Evolutionary conservation across 306 rosid genomes (phyloP).

Genomic region (Sphenostylis stenocarpa): DNA sequence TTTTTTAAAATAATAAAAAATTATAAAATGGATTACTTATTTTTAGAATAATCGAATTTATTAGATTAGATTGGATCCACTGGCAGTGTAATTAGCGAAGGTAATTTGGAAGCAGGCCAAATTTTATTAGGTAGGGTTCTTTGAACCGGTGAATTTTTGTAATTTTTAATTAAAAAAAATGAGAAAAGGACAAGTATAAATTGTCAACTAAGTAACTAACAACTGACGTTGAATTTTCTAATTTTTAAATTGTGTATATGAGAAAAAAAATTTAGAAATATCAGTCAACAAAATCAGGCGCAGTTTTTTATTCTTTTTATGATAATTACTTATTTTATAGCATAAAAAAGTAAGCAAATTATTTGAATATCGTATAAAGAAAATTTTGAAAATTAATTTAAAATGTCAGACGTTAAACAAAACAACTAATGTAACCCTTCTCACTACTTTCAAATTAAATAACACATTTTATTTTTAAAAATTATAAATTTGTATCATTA

Average conservation of each 20-base stretch:
- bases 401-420: neutral
- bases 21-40: too few relatives aligned
- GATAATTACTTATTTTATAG: neutral
- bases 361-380: neutral
- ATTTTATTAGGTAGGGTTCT: conserved; percentile 1
- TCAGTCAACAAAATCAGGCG: conserved; percentile 55
- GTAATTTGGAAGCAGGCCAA: neutral
- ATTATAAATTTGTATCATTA: too few relatives aligned
- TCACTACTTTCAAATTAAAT: too few relatives aligned
- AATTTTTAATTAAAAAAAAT: neutral
- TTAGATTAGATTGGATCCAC: neutral
- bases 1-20: too few relatives aligned
- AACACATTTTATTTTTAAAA: too few relatives aligned
- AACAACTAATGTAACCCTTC: too few relatives aligned
- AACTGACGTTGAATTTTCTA: conserved; percentile 20
- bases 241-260: too few relatives aligned
- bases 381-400: neutral
- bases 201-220: conserved; percentile 36
- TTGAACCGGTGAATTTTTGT: neutral
- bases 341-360: neutral
- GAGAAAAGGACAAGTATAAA: neutral
- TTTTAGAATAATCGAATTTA: too few relatives aligned
- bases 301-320: neutral
- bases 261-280: conserved; percentile 4
- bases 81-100: neutral